Base-by-base conservation (phyloP, 352 stramenopile species). In the Phytophthora hybrid region DNA sequence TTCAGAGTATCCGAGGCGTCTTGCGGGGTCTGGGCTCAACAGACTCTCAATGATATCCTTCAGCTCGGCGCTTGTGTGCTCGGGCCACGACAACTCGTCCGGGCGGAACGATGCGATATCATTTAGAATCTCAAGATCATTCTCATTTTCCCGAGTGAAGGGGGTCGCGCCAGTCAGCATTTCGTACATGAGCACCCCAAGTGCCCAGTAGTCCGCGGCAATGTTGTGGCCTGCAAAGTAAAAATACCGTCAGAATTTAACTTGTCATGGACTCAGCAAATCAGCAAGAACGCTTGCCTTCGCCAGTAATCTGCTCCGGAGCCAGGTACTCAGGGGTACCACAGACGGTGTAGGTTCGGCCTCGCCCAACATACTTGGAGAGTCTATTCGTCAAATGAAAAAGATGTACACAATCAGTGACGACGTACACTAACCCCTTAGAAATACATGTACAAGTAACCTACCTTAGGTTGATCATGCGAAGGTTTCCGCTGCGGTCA, bases 101-200 rank as follows among this genome's bases (percentile, higher is more conserved):
- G 88, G 88, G n/a, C 63, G 72, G 77, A 95, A 97, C 18, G 86
- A 89, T 18, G 88, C 78, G 57, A 97, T 97, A 57, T 89, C 76
- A 76, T 96, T 96, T 69, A 97, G 83, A 66, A 97, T 96, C 56
- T 96, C 91, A 52, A 95, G 82, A 53, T 97, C 90, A 49, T 94
- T 90, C 51, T 93, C 85, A 54, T 91, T 91, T 66, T 95, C 86
- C 18, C 80, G 77, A 9, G 85, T 88, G 60, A 98, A 98, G 3
- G 95, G 95, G 3, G 94, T 98, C 19, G 88, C 79, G 4, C 93
- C 94, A 44, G 87, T 91, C 1, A 98, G 74, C 31, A 98, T 84
- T 77, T 98, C 95, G 80, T 98, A 98, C 79, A 98, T 94, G 62
- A 98, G 87, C 63, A 97, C 94, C 23, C 95, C 95, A 37, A 98